Base-by-base conservation (phyloP, 1,139 yeast species). In the Candida tetrigidarum region DNA sequence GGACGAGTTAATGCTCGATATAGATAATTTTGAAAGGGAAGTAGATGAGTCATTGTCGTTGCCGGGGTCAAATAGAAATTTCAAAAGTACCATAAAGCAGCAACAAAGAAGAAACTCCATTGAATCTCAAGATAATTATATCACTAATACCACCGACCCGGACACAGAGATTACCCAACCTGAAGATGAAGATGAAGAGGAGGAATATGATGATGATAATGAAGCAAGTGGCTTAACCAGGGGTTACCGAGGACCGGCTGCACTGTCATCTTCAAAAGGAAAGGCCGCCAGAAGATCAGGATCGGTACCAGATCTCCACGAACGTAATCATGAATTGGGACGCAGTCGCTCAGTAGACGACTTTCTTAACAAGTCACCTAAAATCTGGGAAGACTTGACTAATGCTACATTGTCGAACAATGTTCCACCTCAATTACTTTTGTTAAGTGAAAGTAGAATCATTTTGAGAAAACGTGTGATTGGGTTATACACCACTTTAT, bases 381-480 rank as follows among this genome's bases (percentile, higher is more conserved):
- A 63, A 3, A 57, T 69, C 14, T 73, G 78, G 78, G 60, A 60
- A 36, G 56, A 57, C 25, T 53, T 63, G 40, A 57, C 60, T 41
- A 58, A 56, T 34, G 53, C 58, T 4, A 45, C 63, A 4, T 34
- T 38, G 9, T 33, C 47, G 15, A 48, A 56, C 20, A 55, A 53
- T 39, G 49, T 71, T 29, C 78, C 78, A 4, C 76, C 79, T 2
- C 78, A 71, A 48, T 60, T 73, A 38, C 49, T 71, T 22, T 57
- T 73, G 18, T 60, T 74, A 15, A 66, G 74, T 4, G 80, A 74
- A 55, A 66, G 63, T 49, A 68, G 80, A 49, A 79, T 84, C 14
- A 66, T 82, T 19, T 66, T 81, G 50, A 74, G 84, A 52, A 82
- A 81, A 55, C 64, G 83, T 39, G 73, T 81, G 23, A 79, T 80